Percentiles rank a stretch among this genome's conserved stretches.
Evolutionary conservation across 2,329 filamentous ascomycete genomes (phyloP).

Genomic region (Ceratocystis eucalypticola): DNA sequence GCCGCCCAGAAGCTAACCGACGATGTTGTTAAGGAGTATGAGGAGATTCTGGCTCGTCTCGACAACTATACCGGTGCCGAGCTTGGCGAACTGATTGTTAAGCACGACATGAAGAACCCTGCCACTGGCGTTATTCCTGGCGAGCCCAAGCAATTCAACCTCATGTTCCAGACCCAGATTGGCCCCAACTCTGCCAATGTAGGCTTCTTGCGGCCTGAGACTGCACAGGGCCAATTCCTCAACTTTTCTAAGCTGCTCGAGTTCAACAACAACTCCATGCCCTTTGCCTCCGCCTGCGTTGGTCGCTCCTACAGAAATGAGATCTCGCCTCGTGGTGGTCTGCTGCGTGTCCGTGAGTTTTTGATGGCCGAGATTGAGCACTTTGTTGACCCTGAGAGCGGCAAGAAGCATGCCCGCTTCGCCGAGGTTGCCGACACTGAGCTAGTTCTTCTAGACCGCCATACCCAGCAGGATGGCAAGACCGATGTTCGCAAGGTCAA

Average conservation of each 20-base stretch:
- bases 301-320: constrained; percentile 98
- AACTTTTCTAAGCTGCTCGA: constrained; percentile 95
- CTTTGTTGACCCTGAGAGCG: constrained; percentile 85
- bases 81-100: constrained; percentile 76
- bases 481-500: constrained; percentile 59
- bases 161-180: constrained; percentile 97
- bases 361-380: constrained; percentile 99
- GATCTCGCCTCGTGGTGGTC: constrained; percentile 82
- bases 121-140: constrained; percentile 61
- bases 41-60: constrained; percentile 79
- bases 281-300: constrained; percentile 92
- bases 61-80: constrained; percentile 87
- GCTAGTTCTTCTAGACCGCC: constrained; percentile 68
- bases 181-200: constrained; percentile 79
- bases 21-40: constrained; percentile 73
- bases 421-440: constrained; percentile 71
- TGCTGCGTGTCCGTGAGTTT: constrained; percentile 91
- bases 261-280: constrained; percentile 90
- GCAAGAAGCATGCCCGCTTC: constrained; percentile 90
- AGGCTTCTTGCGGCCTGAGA: constrained; percentile 84
- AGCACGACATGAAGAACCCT: constrained; percentile 81
- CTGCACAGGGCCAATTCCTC: constrained; percentile 93
- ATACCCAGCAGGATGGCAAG: constrained; percentile 76
- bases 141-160: constrained; percentile 82
- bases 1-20: constrained; percentile 80